Base-by-base conservation (phyloP, 345 rosid species). In the Cardamine occulta region DNA sequence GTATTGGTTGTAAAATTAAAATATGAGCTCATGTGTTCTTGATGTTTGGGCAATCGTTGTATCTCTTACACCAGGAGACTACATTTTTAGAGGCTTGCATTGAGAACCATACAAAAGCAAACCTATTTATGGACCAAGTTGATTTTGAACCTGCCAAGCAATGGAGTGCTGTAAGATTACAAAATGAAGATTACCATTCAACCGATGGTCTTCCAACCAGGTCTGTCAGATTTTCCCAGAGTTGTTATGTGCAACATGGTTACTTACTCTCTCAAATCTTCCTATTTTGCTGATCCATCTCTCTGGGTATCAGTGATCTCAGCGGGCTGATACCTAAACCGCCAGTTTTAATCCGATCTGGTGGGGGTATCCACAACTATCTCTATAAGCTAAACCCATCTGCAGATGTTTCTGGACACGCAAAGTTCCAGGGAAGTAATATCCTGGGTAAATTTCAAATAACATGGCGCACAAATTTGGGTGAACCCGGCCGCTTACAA, bases 401-500 rank as follows among this genome's bases (percentile, higher is more conserved):
- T 54, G 72, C 88, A 26, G 77, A 79, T 76, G 84, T 77, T 66
- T 76, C 84, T 58, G 83, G 76, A 2, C 89, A 80, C 67, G 66
- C 81, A 76, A 86, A 84, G 78, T 76, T 84, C 67, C 87, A 86
- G 58, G 89, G 90, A 76, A 88, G 84, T 81, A 89, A 88, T 74
- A 81, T 92, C 74, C 89, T 95, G 11, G 99, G 98, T 72, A 95
- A 95, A 87, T 85, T 95, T 83, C 98, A 90, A 82, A 92, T 95
- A 73, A 88, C 93, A 19, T 92, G 99, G 99, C 98, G 91, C 63
- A 89, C 94, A 48, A 95, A 95, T 86, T 77, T 95, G 83, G 98
- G 98, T 13, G 99, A 95, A 82, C 91, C 98, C 51, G 99, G 99
- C 65, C 98, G 99, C 62, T 80, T 95, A 65, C 99, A 93, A 81